Evolutionary conservation across 768 basidiomycete species (phyloP), one percentile per base, ranked within the genome.

Genomic region (Trametes villosa): DNA sequence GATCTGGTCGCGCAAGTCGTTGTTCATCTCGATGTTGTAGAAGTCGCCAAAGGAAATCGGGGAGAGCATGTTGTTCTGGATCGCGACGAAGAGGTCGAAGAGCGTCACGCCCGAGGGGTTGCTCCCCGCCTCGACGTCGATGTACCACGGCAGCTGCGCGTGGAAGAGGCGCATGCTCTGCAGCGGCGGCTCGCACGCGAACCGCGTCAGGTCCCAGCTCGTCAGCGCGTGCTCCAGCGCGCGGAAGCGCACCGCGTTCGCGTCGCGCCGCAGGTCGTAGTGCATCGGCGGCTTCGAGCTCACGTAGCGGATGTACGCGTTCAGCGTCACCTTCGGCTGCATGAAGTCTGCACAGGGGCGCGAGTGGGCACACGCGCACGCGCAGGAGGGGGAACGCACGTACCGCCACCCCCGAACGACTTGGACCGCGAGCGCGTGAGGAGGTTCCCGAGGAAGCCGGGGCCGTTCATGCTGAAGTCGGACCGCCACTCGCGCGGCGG

Each of bases 121-220:
- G 27, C 64, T 64, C 9, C n/a, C n/a, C n/a, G 70, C 70, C 24
- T 68, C 67, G 18, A 88, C 75, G 63, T 89, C 87, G 69, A 90
- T 80, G 71, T 82, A 86, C 88, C 88, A 90, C 0, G 88, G 88
- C 0, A 87, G 72, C 34, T 76, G 74, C 0, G 80, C 72, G 70
- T 87, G 85, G 66, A 78, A 84, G 50, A 89, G 67, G 13, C 85
- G 83, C 76, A 89, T 80, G 57, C 71, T 72, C 6, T 73, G 67
- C 0, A 81, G 73, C 1, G 84, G 77, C 1, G 86, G 86, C 40
- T 76, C 75, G 15, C 82, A 83, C 24, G 81, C 83, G 52, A 83
- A 77, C 44, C 83, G 84, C 13, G 78, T 75, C 63, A 86, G 78
- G 66, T 89, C 86, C 50, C 77, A 77, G 5, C 69, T 61, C 60